Evolutionary conservation across 2,329 filamentous ascomycete genomes (phyloP).

Genomic region (Grosmannia serpens): DNA sequence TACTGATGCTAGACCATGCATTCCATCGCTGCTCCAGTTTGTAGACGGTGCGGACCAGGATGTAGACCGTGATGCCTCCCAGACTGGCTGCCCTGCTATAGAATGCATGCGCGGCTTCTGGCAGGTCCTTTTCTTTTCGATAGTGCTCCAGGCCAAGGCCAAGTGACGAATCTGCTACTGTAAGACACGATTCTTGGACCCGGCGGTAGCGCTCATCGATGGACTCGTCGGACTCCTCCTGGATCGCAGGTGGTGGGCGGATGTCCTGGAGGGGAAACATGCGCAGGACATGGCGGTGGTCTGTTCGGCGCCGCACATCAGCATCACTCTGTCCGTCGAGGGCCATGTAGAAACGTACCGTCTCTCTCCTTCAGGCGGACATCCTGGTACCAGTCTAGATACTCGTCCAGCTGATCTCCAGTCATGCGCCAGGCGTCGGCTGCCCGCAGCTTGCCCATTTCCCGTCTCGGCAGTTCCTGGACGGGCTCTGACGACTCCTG

Average conservation of each 20-base stretch:
- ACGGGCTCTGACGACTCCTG: constrained; percentile 6
- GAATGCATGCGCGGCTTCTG: constrained; percentile 27
- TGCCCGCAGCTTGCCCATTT: constrained; percentile 16
- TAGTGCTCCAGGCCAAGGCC: constrained; percentile 19
- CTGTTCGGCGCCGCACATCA: constrained; percentile 7
- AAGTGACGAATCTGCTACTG: neutral
- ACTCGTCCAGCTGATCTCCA: constrained; percentile 54
- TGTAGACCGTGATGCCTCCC: constrained; percentile 22
- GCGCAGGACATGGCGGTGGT: constrained; percentile 20
- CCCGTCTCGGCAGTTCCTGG: constrained; percentile 12
- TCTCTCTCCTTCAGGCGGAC: constrained; percentile 31
- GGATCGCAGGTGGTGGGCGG: neutral
- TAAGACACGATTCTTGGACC: neutral
- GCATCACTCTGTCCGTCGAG: neutral
- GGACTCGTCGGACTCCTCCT: constrained; percentile 6
- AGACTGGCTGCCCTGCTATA: constrained; percentile 25
- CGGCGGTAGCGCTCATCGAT: constrained; percentile 11
- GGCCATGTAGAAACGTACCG: constrained; percentile 3
- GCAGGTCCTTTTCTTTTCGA: constrained; percentile 28
- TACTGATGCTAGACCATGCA: constrained; percentile 16
- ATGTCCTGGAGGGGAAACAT: constrained; percentile 21
- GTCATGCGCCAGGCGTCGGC: constrained; percentile 34
- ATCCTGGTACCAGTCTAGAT: constrained; percentile 68
- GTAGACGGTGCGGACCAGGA: constrained; percentile 23
- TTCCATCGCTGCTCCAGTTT: constrained; percentile 25